Percentiles rank a stretch among this genome's conserved stretches.
These are phyloP conservation scores for Psilocybe sp. DNA, from an alignment of 768 basidiomycete genomes.

Conservation along the genomic window DNA sequence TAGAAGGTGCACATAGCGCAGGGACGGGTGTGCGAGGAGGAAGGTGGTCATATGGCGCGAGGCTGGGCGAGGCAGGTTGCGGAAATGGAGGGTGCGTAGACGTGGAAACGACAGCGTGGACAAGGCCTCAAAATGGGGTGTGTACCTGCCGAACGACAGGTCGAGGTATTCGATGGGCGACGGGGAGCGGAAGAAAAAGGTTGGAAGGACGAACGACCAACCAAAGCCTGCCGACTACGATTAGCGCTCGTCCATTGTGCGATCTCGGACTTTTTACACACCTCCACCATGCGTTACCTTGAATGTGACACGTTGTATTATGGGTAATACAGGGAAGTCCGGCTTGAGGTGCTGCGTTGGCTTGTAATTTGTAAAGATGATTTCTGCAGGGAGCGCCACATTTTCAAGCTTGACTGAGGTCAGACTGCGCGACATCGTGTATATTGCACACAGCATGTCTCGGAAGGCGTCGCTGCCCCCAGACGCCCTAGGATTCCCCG, in stretches of 20 bases:
- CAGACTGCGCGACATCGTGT: no score
- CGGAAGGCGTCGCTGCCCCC: no score
- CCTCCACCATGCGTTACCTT: not conserved
- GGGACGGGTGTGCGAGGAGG: conserved; percentile 5
- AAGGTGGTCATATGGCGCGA: conserved; percentile 1
- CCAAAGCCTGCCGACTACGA: not conserved
- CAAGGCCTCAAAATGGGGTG: not conserved
- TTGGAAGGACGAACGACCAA: conserved; percentile 1
- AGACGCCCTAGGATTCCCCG: no score
- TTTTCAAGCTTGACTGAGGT: no score
- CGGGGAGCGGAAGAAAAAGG: not conserved
- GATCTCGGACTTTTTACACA: not conserved
- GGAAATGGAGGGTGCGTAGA: conserved; percentile 2
- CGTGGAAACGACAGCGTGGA: not conserved
- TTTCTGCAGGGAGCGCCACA: no score
- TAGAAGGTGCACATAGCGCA: conserved; percentile 3
- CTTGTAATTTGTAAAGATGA: not conserved
- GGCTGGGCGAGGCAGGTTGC: not conserved
- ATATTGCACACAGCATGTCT: no score
- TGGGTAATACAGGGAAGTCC: not conserved
- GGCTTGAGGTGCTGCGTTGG: not conserved
- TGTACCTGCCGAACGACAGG: not conserved
- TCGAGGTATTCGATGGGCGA: conserved; percentile 3
- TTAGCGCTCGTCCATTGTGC: not conserved
- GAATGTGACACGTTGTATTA: not conserved